Evolutionary conservation across 495 filamentous ascomycete species (phyloP).

Genomic region (Podospora pseudopauciseta): DNA sequence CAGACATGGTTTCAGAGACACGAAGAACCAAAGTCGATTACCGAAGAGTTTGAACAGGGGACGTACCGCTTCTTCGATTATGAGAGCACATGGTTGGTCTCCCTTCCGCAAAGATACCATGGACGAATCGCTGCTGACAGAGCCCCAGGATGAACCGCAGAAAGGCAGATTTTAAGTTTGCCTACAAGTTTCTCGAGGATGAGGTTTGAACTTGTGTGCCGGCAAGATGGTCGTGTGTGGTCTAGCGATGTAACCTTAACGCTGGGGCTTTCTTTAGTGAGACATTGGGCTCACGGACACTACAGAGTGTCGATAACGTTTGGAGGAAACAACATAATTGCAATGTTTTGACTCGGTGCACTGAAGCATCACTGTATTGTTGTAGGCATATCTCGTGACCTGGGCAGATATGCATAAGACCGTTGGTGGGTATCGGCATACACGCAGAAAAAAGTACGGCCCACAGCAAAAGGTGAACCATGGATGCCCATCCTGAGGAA

Average conservation of each 20-base stretch:
- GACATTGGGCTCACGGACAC: neutral
- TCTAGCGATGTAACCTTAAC: neutral
- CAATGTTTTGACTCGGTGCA: neutral
- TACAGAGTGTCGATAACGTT: neutral
- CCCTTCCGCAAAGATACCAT: neutral
- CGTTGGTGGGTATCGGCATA: neutral
- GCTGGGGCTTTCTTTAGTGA: neutral
- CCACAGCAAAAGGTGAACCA: neutral
- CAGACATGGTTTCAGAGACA: conserved; percentile 99
- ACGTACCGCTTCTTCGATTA: conserved; percentile 99
- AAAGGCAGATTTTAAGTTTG: conserved; percentile 97
- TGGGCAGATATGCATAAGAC: neutral
- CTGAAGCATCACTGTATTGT: neutral
- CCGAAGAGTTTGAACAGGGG: conserved; percentile 96
- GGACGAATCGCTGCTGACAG: neutral
- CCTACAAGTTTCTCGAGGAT: conserved; percentile 74
- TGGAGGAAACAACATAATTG: neutral
- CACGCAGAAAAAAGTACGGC: neutral
- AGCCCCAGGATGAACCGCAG: conserved; percentile 89
- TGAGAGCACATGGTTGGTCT: conserved; percentile 92
- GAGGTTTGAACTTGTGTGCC: conserved; percentile 12
- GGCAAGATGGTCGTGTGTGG: neutral
- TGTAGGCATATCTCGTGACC: neutral
- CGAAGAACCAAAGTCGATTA: conserved; percentile 96
- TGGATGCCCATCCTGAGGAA: neutral